Conservation (phyloP, 129 eudicot genomes). For the Flaveria linearis region DNA sequence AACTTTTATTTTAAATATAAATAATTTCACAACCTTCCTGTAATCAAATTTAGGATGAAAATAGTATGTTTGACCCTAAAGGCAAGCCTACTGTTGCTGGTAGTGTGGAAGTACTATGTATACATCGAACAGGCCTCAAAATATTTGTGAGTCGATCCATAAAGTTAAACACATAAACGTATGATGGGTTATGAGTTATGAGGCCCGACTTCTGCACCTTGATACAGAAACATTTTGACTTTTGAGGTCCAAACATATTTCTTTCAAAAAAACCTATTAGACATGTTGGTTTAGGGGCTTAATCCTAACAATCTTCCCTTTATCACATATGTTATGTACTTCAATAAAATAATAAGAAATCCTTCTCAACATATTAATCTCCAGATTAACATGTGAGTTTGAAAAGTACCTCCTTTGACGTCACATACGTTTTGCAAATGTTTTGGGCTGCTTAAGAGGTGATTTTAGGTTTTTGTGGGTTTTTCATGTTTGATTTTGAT, state of each 20-base stretch:
- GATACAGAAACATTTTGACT: no score
- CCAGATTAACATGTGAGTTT: background rate
- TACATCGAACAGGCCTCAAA: background rate
- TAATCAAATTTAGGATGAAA: background rate
- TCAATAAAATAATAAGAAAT: background rate
- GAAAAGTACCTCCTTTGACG: conserved; percentile 12
- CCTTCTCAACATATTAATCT: background rate
- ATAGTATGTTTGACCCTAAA: background rate
- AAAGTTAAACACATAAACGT: background rate
- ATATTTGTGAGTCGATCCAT: background rate
- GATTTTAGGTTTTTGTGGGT: no score
- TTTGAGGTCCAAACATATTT: conserved; percentile 11
- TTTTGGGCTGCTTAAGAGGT: no score
- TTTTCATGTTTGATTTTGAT: no score
- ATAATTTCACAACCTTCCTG: background rate
- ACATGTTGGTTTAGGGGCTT: background rate
- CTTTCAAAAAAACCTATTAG: background rate
- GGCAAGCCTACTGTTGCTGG: background rate
- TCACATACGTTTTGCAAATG: no score
- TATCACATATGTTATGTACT: background rate
- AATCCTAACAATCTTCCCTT: background rate
- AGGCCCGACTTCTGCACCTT: background rate
- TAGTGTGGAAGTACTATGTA: background rate
- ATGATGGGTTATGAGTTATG: background rate
- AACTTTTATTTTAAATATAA: no score